Conservation (phyloP, 179 eudicot genomes). For the Pouteria campechiana region DNA sequence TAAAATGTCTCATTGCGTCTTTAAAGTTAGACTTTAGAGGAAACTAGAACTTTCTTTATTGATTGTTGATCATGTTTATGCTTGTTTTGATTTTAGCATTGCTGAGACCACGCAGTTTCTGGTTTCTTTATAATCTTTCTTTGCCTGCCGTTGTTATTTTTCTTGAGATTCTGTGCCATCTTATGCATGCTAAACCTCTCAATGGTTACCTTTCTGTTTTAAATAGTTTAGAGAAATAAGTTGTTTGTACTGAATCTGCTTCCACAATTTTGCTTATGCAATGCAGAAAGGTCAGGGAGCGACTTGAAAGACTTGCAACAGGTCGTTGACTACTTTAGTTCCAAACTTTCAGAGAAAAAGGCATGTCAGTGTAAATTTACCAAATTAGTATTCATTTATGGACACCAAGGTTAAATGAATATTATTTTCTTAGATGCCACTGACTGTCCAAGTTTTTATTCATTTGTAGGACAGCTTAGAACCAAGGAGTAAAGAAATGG, state of each 20-base stretch:
- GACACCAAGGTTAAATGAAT: too few species aligned
- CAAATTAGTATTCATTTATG: too few species aligned
- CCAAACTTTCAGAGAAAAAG: constrained; percentile 25
- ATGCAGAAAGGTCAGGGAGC: constrained; percentile 40
- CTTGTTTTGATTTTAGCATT: too few species aligned
- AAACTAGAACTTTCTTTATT: too few species aligned
- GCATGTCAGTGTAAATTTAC: constrained; percentile 21
- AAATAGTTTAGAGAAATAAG: neutral
- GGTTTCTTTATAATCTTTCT: neutral
- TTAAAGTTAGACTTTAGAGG: too few species aligned
- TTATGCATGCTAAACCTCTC: neutral
- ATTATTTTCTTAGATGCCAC: neutral
- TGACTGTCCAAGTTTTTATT: constrained; percentile 1
- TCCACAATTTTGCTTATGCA: neutral
- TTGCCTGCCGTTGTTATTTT: neutral
- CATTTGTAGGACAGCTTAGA: constrained; percentile 25
- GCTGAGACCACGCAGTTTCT: too few species aligned
- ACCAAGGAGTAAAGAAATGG: constrained; percentile 6
- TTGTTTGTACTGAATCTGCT: constrained; percentile 1
- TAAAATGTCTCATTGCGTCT: too few species aligned
- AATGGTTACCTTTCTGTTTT: neutral
- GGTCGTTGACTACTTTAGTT: constrained; percentile 41
- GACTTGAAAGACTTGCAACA: constrained; percentile 49
- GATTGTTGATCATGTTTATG: too few species aligned
- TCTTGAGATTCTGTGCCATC: neutral